These are phyloP conservation scores for Suhomyces guaymorum DNA, from an alignment of 1,139 yeast genomes.

Conservation along the genomic window DNA sequence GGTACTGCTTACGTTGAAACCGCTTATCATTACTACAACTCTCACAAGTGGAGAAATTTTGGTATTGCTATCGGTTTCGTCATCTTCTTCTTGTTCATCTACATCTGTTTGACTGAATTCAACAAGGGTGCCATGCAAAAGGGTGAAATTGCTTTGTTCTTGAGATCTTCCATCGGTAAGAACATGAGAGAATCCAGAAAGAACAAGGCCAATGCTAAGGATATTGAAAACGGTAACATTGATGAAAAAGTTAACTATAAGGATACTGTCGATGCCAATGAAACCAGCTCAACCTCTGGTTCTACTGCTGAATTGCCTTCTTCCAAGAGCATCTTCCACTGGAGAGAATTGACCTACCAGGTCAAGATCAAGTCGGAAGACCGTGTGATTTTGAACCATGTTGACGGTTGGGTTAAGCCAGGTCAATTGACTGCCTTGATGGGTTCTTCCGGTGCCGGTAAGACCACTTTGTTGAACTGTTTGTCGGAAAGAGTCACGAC, in stretches of 20 bases:
- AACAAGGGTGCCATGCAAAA: constrained; percentile 77
- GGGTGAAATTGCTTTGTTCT: constrained; percentile 79
- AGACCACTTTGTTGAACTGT: constrained; percentile 35
- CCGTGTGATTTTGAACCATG: constrained; percentile 54
- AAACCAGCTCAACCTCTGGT: constrained; percentile 10
- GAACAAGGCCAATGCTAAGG: constrained; percentile 20
- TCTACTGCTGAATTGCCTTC: constrained; percentile 13
- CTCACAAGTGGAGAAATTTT: constrained; percentile 81
- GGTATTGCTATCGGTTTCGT: constrained; percentile 66
- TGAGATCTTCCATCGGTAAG: constrained; percentile 32
- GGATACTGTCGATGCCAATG: constrained; percentile 18
- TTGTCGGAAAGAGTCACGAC: constrained; percentile 36
- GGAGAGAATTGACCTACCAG: constrained; percentile 71
- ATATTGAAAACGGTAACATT: constrained; percentile 17
- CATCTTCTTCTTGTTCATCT: constrained; percentile 54
- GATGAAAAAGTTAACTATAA: constrained; percentile 19
- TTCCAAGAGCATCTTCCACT: constrained; percentile 32
- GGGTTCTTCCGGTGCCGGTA: constrained; percentile 40
- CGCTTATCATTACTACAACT: constrained; percentile 50
- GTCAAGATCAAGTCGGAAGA: constrained; percentile 66
- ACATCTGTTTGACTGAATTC: constrained; percentile 59
- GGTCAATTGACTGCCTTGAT: constrained; percentile 38
- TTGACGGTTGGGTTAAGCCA: constrained; percentile 56
- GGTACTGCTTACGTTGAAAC: constrained; percentile 59
- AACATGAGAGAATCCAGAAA: constrained; percentile 28